A percentile compares a stretch with the other conserved stretches of the same genome.
These are phyloP conservation scores for Phialophora expanda DNA, from an alignment of 2,329 filamentous ascomycete genomes.

Conservation along the genomic window DNA sequence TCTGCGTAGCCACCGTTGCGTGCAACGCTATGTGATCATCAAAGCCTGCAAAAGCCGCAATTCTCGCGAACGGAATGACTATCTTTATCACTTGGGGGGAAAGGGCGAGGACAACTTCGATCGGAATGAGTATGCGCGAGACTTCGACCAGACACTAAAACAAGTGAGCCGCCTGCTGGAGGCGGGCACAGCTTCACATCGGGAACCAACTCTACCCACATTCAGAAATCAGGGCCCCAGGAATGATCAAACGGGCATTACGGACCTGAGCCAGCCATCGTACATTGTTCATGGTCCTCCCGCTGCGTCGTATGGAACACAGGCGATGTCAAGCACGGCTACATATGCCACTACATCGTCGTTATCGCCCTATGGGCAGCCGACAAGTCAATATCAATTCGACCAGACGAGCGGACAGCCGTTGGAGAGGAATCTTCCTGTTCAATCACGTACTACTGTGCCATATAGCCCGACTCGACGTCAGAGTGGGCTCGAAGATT, in stretches of 20 bases:
- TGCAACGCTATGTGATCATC: background rate
- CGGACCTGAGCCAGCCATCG: background rate
- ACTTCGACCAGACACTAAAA: background rate
- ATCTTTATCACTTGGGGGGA: background rate
- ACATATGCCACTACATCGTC: background rate
- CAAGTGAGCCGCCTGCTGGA: background rate
- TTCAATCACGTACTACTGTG: background rate
- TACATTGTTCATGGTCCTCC: background rate
- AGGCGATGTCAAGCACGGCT: background rate
- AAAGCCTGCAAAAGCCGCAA: background rate
- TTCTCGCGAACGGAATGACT: background rate
- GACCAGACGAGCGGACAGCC: background rate
- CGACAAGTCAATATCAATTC: background rate
- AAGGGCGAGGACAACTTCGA: background rate
- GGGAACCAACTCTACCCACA: background rate
- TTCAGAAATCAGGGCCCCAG: background rate
- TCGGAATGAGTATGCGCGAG: background rate
- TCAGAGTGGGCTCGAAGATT: background rate
- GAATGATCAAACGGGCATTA: background rate
- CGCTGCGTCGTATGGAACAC: background rate
- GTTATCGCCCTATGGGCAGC: background rate
- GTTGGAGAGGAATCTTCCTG: background rate
- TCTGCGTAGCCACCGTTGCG: background rate
- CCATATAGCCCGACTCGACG: background rate
- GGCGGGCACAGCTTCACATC: background rate